phyloP scores from a whole-genome alignment of 2,329 filamentous ascomycete species.

The Talaromyces sp. region DNA sequence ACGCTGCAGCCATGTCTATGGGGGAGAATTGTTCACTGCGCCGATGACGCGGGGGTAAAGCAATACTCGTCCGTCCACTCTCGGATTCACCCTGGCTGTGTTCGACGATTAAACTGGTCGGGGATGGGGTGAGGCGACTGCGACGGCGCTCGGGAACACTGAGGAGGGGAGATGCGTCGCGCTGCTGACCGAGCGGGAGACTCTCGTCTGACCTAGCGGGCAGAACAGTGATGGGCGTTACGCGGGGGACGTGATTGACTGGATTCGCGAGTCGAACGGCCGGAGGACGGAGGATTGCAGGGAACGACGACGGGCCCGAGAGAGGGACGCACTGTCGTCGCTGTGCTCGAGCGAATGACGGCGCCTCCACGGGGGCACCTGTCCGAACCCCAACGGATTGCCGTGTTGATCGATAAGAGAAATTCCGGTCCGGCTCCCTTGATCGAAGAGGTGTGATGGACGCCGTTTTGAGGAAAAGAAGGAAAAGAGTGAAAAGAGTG shows the following conservation, averaged over 20 bases:
- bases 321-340: slow-evolving; percentile 29
- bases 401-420: slow-evolving; percentile 6
- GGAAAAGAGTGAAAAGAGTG: slow-evolving; percentile 1
- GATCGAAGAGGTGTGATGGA: slow-evolving; percentile 20
- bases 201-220: slow-evolving; percentile 39
- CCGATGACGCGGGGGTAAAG: slow-evolving; percentile 49
- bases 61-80: slow-evolving; percentile 56
- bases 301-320: slow-evolving; percentile 27
- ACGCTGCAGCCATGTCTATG: slow-evolving; percentile 31
- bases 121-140: slow-evolving; percentile 53
- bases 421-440: slow-evolving; percentile 18
- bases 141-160: slow-evolving; percentile 60
- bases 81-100: slow-evolving; percentile 50
- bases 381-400: slow-evolving; percentile 5
- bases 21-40: slow-evolving; percentile 33
- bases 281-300: slow-evolving; percentile 37
- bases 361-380: slow-evolving; percentile 19
- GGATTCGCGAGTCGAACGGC: slow-evolving; percentile 63
- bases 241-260: slow-evolving; percentile 62
- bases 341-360: slow-evolving; percentile 22
- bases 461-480: slow-evolving; percentile 26
- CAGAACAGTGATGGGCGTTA: slow-evolving; percentile 51
- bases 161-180: slow-evolving; percentile 59
- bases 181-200: slow-evolving; percentile 37
- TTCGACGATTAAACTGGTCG: slow-evolving; percentile 52